Evolutionary conservation across 2,329 filamentous ascomycete genomes (phyloP).

Genomic region (Cordyceps pruinosa): DNA sequence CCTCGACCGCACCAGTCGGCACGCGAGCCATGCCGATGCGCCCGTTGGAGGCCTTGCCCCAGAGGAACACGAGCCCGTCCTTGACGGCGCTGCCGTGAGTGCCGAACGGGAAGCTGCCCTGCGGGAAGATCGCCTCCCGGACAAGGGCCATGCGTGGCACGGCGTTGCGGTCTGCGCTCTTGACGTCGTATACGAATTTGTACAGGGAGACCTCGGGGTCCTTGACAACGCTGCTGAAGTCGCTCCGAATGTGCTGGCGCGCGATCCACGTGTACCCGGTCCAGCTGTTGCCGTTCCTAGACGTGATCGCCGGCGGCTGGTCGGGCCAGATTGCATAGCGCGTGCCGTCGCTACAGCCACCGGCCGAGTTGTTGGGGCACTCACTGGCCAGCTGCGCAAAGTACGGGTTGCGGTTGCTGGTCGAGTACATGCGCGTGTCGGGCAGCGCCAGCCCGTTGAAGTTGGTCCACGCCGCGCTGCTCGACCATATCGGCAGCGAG

Average conservation of each 20-base stretch:
- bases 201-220: slow-evolving; percentile 10
- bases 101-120: slow-evolving; percentile 7
- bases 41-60: slow-evolving; percentile 14
- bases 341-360: slow-evolving; percentile 6
- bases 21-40: slow-evolving; percentile 17
- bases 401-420: slow-evolving; percentile 7
- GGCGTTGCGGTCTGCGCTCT: slow-evolving; percentile 6
- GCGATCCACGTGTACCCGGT: slow-evolving; percentile 10
- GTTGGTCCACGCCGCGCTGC: slow-evolving; percentile 7
- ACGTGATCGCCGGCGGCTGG: slow-evolving; percentile 6
- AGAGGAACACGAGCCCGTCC: slow-evolving; percentile 17
- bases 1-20: slow-evolving; percentile 14
- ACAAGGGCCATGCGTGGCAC: slow-evolving; percentile 9
- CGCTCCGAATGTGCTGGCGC: slow-evolving; percentile 5
- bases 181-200: slow-evolving; percentile 9
- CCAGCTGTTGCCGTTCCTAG: slow-evolving; percentile 2
- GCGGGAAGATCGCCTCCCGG: slow-evolving; percentile 11
- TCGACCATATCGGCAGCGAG: slow-evolving; percentile 4
- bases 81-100: slow-evolving; percentile 15
- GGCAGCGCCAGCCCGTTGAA: slow-evolving; percentile 8
- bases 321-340: slow-evolving; percentile 11
- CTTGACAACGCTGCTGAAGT: slow-evolving; percentile 10
- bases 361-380: slow-evolving; percentile 1
- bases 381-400: slow-evolving; percentile 2
- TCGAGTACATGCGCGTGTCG: slow-evolving; percentile 8